Evolutionary conservation across 257 asterid genomes (phyloP).

Genomic region (Plectranthus barbatus): DNA sequence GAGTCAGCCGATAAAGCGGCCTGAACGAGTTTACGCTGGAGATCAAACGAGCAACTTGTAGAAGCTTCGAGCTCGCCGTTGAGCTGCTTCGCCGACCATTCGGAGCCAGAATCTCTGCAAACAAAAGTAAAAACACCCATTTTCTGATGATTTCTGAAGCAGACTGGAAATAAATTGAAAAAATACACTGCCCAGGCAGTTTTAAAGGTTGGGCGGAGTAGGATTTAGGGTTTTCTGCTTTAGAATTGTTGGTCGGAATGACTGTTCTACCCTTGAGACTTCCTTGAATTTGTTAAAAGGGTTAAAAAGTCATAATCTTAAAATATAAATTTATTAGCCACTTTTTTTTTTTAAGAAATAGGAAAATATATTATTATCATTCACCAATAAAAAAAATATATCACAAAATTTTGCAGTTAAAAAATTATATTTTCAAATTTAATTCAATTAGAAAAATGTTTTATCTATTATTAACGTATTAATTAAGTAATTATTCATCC

Average conservation of each 20-base stretch:
- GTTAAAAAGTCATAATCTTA: no score
- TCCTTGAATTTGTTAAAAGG: no score
- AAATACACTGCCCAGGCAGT: background rate
- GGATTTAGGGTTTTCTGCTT: slow-evolving; percentile 22
- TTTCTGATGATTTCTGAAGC: background rate
- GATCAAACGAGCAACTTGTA: slow-evolving; percentile 34
- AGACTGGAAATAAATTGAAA: background rate
- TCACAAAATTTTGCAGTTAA: no score
- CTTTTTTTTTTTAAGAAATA: no score
- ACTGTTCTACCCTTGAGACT: slow-evolving; percentile 9
- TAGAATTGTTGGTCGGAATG: background rate
- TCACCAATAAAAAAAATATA: no score
- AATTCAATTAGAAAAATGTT: no score
- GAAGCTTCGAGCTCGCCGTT: slow-evolving; percentile 53
- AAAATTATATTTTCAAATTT: no score
- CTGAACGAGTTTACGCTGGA: slow-evolving; percentile 82
- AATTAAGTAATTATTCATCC: no score
- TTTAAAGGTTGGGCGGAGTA: background rate
- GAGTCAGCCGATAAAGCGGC: slow-evolving; percentile 57
- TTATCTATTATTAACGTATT: no score
- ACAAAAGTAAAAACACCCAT: slow-evolving; percentile 60
- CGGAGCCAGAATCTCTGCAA: slow-evolving; percentile 37
- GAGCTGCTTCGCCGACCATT: slow-evolving; percentile 52
- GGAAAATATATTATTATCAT: no score
- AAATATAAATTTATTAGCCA: no score